Evolutionary conservation across 2,329 filamentous ascomycete species (phyloP).

Genomic region (Ceratocystis alfenasii): DNA sequence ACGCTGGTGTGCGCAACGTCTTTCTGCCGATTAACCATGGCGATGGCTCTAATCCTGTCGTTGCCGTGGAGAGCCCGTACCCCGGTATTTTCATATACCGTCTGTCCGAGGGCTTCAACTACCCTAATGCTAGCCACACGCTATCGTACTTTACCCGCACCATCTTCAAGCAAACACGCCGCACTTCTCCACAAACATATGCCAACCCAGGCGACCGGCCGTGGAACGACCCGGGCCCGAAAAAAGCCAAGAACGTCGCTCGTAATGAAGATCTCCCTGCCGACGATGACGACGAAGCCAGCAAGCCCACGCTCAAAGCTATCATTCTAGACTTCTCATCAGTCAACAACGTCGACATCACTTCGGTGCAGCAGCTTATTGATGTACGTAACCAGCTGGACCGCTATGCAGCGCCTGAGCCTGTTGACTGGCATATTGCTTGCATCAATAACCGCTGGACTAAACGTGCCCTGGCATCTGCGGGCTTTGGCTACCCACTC

Average conservation of each 20-base stretch:
- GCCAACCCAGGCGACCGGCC: slow-evolving; percentile 62
- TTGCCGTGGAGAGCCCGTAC: slow-evolving; percentile 69
- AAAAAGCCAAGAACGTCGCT: slow-evolving; percentile 32
- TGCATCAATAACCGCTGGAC: slow-evolving; percentile 90
- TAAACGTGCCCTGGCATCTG: slow-evolving; percentile 74
- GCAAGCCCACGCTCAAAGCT: slow-evolving; percentile 65
- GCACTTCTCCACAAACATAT: slow-evolving; percentile 60
- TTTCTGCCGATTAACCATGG: slow-evolving; percentile 77
- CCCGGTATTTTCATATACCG: slow-evolving; percentile 94
- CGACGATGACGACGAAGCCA: slow-evolving; percentile 29
- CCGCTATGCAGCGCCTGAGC: slow-evolving; percentile 64
- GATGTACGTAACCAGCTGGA: slow-evolving; percentile 93
- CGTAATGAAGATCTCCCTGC: slow-evolving; percentile 27
- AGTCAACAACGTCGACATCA: slow-evolving; percentile 89
- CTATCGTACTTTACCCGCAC: slow-evolving; percentile 63
- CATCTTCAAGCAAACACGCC: slow-evolving; percentile 59
- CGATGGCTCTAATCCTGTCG: slow-evolving; percentile 81
- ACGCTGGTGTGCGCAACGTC: slow-evolving; percentile 51
- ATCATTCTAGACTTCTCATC: slow-evolving; percentile 87
- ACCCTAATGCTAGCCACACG: slow-evolving; percentile 83
- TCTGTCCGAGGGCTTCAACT: slow-evolving; percentile 90
- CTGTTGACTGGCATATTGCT: slow-evolving; percentile 93
- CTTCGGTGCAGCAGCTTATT: slow-evolving; percentile 82
- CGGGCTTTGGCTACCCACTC: slow-evolving; percentile 77
- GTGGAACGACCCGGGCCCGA: slow-evolving; percentile 86